Evolutionary conservation across 2,329 filamentous ascomycete species (phyloP), one percentile per base, ranked within the genome.

Genomic region (Claviceps quebecensis): DNA sequence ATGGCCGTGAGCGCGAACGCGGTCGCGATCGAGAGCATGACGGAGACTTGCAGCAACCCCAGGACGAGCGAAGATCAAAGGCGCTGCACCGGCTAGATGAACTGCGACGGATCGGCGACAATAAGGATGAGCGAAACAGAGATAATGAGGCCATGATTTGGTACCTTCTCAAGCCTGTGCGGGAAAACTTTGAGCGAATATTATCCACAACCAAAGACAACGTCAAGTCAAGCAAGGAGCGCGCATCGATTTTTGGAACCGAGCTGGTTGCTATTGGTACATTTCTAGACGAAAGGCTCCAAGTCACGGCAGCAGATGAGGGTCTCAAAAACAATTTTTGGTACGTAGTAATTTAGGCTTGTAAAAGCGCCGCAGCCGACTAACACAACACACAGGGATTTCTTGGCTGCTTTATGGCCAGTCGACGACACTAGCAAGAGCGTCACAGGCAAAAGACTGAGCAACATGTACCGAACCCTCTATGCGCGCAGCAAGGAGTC

Each of bases 251-350:
- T 44, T 76, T 84, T 60, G 81, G 81, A 58, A 68, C 70, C 29
- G 77, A 83, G 59, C 66, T 84, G 39, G 69, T 81, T 43, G 72
- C 72, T 4, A 80, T 84, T 62, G 81, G 81, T 50, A 75, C 77
- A 52, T 83, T 81, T 58, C 76, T 84, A 55, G 74, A 77, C 48
- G 68, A 67, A 54, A 65, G 64, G 52, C 58, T 70, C 34, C 65
- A 72, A 37, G 70, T 69, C 49, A 70, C 72, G 34, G 60, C 64
- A 48, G 64, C 67, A 11, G 64, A 69, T 38, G 64, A 67, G 46
- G 65, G 66, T 54, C 61, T 76, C 41, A 72, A 75, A 57, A 70
- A 71, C 47, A 72, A 72, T 48, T 69, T 77, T 52, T 78, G 74
- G 74, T 76, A 65, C 64, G 72, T 61, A 23, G 22, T 11, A 13